phyloP scores from a whole-genome alignment of 2,329 filamentous ascomycete species.

The Hypoxylon sp. region DNA sequence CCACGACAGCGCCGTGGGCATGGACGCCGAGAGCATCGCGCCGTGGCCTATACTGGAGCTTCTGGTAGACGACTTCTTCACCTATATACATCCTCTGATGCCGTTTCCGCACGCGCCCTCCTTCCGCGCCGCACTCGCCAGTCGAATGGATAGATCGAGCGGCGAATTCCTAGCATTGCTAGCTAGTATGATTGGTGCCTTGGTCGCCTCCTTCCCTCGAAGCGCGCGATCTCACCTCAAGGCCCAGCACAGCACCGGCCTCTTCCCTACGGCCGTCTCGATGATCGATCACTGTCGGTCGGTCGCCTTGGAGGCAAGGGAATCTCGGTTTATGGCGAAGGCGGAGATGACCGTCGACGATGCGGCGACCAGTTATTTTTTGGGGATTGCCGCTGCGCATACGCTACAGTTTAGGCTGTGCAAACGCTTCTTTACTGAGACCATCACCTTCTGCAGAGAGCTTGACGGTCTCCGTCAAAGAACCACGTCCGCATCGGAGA shows the following conservation, averaged over 20 bases:
- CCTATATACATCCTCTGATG: conserved; percentile 78
- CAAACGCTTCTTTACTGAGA: conserved; percentile 76
- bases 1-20: conserved; percentile 48
- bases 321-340: conserved; percentile 55
- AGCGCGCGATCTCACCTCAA: conserved; percentile 75
- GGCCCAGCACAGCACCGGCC: conserved; percentile 66
- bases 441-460: conserved; percentile 72
- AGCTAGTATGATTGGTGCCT: conserved; percentile 74
- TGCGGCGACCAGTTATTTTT: conserved; percentile 78
- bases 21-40: conserved; percentile 74
- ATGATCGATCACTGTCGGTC: conserved; percentile 76
- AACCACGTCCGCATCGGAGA: conserved; percentile 39
- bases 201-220: conserved; percentile 80
- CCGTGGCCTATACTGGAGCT: conserved; percentile 72
- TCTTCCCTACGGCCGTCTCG: conserved; percentile 73
- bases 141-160: conserved; percentile 71
- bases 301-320: conserved; percentile 72
- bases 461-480: conserved; percentile 69
- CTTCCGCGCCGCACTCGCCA: conserved; percentile 73
- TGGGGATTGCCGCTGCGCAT: conserved; percentile 72
- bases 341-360: conserved; percentile 65
- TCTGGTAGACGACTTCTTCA: conserved; percentile 83
- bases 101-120: conserved; percentile 83
- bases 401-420: conserved; percentile 72
- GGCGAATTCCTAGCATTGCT: conserved; percentile 74